These are phyloP conservation scores for Raddia guianensis DNA, from an alignment of 176 grass and related monocot species.

Conservation along the genomic window DNA sequence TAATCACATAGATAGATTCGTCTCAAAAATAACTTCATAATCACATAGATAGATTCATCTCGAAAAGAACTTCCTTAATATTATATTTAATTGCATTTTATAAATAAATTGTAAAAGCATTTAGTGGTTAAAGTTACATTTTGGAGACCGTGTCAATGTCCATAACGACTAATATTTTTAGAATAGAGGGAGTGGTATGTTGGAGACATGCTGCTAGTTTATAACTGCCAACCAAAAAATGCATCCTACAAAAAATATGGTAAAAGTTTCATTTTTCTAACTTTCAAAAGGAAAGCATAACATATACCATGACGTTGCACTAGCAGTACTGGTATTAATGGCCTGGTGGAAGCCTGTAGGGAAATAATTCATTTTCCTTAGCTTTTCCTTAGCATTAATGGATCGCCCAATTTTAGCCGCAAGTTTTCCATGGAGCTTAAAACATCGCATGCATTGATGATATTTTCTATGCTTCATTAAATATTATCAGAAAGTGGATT, in stretches of 20 bases:
- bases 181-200: neutral
- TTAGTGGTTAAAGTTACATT: too few species aligned
- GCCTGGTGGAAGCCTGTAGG: neutral
- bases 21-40: too few species aligned
- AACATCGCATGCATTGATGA: conserved; percentile 1
- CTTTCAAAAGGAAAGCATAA: neutral
- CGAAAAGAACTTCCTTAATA: too few species aligned
- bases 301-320: neutral
- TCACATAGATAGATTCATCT: too few species aligned
- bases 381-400: neutral
- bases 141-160: too few species aligned
- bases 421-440: neutral
- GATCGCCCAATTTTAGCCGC: neutral
- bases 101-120: too few species aligned
- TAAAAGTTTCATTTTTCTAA: neutral
- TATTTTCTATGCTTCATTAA: neutral
- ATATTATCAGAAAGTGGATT: neutral
- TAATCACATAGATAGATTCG: too few species aligned
- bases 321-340: conserved; percentile 13
- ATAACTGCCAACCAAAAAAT: neutral
- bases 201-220: neutral
- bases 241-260: neutral
- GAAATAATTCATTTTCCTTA: neutral
- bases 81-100: too few species aligned
- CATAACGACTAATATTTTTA: too few species aligned